Conservation (phyloP, 2,329 filamentous ascomycete genomes). For the Cordyceps cicadae region DNA sequence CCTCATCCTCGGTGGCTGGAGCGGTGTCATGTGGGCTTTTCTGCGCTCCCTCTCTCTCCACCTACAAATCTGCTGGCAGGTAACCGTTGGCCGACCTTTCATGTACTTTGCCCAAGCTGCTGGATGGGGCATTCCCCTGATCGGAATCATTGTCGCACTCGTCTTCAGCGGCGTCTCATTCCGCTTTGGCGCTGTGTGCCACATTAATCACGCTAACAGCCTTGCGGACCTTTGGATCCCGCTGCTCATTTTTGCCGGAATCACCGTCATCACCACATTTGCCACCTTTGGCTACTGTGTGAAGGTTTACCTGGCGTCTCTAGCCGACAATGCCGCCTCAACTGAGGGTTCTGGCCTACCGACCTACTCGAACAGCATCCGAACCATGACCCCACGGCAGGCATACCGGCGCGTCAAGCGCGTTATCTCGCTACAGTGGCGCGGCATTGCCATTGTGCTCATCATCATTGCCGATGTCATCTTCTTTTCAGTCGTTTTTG, state of each 20-base stretch:
- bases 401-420: conserved; percentile 80
- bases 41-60: conserved; percentile 85
- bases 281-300: conserved; percentile 86
- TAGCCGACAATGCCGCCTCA: conserved; percentile 62
- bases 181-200: conserved; percentile 83
- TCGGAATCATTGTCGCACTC: conserved; percentile 68
- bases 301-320: conserved; percentile 82
- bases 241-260: conserved; percentile 65
- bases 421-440: conserved; percentile 88
- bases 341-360: conserved; percentile 67
- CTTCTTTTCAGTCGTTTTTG: conserved; percentile 87
- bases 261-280: conserved; percentile 73
- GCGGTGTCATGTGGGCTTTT: conserved; percentile 83
- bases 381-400: conserved; percentile 71
- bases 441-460: conserved; percentile 80
- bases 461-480: conserved; percentile 87
- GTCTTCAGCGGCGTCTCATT: conserved; percentile 87
- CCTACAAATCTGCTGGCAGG: conserved; percentile 96
- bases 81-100: conserved; percentile 78
- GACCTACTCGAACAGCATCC: conserved; percentile 62
- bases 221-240: conserved; percentile 87
- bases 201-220: conserved; percentile 85
- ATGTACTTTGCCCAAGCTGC: conserved; percentile 75
- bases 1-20: conserved; percentile 77
- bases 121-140: conserved; percentile 76